Conservation (phyloP, 169 alveolate genomes). For the Plasmodium relictum region DNA sequence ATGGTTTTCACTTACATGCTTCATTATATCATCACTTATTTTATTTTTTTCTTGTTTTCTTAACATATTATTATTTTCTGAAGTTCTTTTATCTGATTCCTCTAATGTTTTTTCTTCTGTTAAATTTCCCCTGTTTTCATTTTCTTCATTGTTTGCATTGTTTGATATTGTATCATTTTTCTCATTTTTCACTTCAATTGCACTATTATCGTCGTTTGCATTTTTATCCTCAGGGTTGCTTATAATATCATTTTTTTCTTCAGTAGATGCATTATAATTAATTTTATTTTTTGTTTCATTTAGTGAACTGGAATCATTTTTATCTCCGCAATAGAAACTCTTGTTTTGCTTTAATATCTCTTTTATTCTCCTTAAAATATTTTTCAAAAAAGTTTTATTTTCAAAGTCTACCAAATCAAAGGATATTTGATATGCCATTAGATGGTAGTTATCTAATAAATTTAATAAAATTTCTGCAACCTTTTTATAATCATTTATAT, state of each 20-base stretch:
- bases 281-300: neutral
- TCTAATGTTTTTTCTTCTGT: neutral
- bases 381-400: conserved; percentile 91
- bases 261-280: conserved; percentile 7
- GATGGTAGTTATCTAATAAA: conserved; percentile 83
- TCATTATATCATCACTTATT: conserved; percentile 23
- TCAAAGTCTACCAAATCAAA: conserved; percentile 95
- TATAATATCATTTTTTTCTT: neutral
- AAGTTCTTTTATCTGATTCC: neutral
- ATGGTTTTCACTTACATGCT: conserved; percentile 42
- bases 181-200: neutral
- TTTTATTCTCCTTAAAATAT: conserved; percentile 75
- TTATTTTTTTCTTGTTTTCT: conserved; percentile 18
- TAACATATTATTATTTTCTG: neutral
- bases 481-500: conserved; percentile 89
- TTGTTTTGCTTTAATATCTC: conserved; percentile 43
- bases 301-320: neutral
- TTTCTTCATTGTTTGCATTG: neutral
- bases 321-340: conserved; percentile 30
- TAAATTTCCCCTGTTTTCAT: neutral
- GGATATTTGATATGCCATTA: conserved; percentile 93
- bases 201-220: neutral
- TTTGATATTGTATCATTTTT: neutral
- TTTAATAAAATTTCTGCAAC: conserved; percentile 89
- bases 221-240: neutral